Conservation (phyloP, 768 basidiomycete genomes). For the Tylopilus plumbeoviolaceoides region DNA sequence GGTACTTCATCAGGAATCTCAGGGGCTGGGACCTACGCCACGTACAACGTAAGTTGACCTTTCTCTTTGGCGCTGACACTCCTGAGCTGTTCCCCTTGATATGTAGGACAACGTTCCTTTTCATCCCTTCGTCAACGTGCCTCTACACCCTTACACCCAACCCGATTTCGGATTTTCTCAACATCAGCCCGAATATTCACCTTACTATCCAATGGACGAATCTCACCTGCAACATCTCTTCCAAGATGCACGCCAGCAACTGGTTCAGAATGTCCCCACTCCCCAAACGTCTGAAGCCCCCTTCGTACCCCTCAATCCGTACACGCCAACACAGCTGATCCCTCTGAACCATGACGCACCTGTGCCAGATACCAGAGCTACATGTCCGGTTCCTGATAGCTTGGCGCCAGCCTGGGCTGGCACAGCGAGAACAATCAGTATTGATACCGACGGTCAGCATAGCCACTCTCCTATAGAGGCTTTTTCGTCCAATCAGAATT, state of each 20-base stretch:
- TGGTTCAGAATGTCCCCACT: background rate
- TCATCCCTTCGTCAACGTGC: background rate
- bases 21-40: background rate
- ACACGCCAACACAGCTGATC: background rate
- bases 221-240: background rate
- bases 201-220: background rate
- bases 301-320: background rate
- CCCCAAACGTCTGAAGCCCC: constrained; percentile 1
- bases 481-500: constrained; percentile 4
- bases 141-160: background rate
- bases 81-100: background rate
- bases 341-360: background rate
- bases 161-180: background rate
- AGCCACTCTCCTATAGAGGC: constrained; percentile 24
- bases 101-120: constrained; percentile 7
- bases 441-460: constrained; percentile 1
- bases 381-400: background rate
- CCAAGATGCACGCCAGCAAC: background rate
- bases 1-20: background rate
- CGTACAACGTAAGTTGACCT: constrained; percentile 2
- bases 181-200: background rate
- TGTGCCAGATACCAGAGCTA: background rate
- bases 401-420: background rate
- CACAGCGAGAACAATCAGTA: constrained; percentile 6
- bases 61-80: background rate